A percentile compares a stretch with the other conserved stretches of the same genome.
phyloP scores from a whole-genome alignment of 768 basidiomycete genomes.

The Lactifluus pinguis region DNA sequence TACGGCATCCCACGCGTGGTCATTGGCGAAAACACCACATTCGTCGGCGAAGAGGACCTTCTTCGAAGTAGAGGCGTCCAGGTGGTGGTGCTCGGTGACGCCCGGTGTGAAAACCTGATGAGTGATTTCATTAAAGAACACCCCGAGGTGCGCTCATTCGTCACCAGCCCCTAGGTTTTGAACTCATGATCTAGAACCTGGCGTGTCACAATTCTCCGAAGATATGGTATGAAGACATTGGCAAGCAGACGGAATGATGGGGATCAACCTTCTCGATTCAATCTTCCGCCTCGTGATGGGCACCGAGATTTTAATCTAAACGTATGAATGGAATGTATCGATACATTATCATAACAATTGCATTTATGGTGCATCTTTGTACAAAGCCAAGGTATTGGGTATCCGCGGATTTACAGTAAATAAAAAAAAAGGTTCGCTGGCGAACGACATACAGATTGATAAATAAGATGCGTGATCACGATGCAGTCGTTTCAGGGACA shows the following conservation, averaged over 20 bases:
- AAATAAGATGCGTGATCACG: slow-evolving; percentile 14
- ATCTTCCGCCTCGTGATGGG: not conserved
- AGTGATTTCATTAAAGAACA: slow-evolving; percentile 43
- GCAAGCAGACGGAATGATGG: slow-evolving; percentile 26
- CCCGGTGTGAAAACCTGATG: slow-evolving; percentile 49
- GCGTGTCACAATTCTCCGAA: slow-evolving; percentile 19
- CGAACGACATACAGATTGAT: slow-evolving; percentile 14
- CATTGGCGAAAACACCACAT: slow-evolving; percentile 53
- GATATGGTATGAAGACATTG: slow-evolving; percentile 59
- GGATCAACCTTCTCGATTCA: not conserved
- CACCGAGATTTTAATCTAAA: not conserved
- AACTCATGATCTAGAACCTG: slow-evolving; percentile 9
- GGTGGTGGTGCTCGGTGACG: slow-evolving; percentile 30
- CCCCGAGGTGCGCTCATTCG: slow-evolving; percentile 35
- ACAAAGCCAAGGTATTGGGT: slow-evolving; percentile 17
- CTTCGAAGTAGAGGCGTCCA: slow-evolving; percentile 46
- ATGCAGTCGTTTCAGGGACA: slow-evolving; percentile 10
- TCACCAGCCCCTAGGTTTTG: not conserved
- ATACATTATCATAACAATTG: slow-evolving; percentile 17
- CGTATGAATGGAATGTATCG: slow-evolving; percentile 1
- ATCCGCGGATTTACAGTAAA: slow-evolving; percentile 15
- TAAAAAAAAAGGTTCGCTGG: not conserved
- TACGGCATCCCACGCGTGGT: slow-evolving; percentile 59
- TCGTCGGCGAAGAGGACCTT: slow-evolving; percentile 45
- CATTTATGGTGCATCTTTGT: slow-evolving; percentile 5